These are phyloP conservation scores for Ilex asprella DNA, from an alignment of 257 asterid species.

Conservation along the genomic window DNA sequence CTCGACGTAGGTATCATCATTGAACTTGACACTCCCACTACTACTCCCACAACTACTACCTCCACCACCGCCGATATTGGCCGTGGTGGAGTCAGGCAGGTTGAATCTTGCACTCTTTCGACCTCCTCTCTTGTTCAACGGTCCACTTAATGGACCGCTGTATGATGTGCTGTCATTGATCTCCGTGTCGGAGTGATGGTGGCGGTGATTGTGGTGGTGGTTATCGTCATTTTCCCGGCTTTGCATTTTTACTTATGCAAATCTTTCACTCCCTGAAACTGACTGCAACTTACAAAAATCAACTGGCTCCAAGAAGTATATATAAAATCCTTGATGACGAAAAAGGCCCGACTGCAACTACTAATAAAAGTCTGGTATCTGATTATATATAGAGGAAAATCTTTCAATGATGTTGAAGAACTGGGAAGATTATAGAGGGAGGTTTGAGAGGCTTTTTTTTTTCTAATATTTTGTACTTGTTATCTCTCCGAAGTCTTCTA, in stretches of 20 bases:
- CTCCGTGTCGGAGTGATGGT: slow-evolving; percentile 64
- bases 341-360: too few relatives aligned
- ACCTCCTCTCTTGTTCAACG: slow-evolving; percentile 59
- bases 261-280: too few relatives aligned
- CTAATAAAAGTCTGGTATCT: too few relatives aligned
- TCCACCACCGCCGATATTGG: slow-evolving; percentile 1
- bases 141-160: slow-evolving; percentile 70
- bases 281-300: too few relatives aligned
- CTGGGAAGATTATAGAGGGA: too few relatives aligned
- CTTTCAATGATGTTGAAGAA: too few relatives aligned
- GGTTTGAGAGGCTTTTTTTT: too few relatives aligned
- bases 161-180: slow-evolving; percentile 31
- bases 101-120: slow-evolving; percentile 67
- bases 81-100: slow-evolving; percentile 30
- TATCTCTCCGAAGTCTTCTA: too few relatives aligned
- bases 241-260: slow-evolving; percentile 25
- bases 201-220: slow-evolving; percentile 21
- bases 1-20: slow-evolving; percentile 71
- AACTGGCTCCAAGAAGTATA: too few relatives aligned
- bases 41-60: neutral
- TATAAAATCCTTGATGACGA: too few relatives aligned
- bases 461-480: too few relatives aligned
- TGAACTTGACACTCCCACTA: neutral
- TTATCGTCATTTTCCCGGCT: slow-evolving; percentile 26
- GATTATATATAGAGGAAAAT: too few relatives aligned